A percentile compares a stretch with the other conserved stretches of the same genome.
Evolutionary conservation across 2,329 filamentous ascomycete species (phyloP).

Genomic region (Geosmithia flava): DNA sequence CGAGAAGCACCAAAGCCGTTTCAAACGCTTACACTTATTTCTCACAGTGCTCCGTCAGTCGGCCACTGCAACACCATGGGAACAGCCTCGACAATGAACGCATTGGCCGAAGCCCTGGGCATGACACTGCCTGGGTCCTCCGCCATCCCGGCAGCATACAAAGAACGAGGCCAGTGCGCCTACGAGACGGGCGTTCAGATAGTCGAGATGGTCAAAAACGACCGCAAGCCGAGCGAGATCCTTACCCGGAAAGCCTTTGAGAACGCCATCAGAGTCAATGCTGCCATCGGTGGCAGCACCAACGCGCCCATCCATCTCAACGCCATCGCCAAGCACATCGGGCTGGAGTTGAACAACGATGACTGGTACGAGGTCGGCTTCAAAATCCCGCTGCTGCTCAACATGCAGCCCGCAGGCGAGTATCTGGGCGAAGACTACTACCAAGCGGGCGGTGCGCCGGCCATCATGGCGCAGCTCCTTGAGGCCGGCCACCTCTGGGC

Average conservation of each 20-base stretch:
- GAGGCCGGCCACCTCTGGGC: constrained; percentile 30
- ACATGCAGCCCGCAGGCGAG: constrained; percentile 41
- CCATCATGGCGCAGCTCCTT: constrained; percentile 39
- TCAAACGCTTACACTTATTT: background rate
- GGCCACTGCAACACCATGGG: constrained; percentile 42
- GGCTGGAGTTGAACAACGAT: constrained; percentile 33
- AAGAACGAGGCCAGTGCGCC: constrained; percentile 31
- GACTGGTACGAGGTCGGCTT: constrained; percentile 41
- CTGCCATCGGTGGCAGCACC: constrained; percentile 42
- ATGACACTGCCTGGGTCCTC: constrained; percentile 38
- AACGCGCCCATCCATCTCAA: constrained; percentile 44
- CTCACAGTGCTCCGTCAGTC: constrained; percentile 25
- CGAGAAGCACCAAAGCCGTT: background rate
- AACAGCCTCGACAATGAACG: constrained; percentile 40
- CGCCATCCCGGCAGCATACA: constrained; percentile 36
- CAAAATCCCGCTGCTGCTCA: constrained; percentile 35
- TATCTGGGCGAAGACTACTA: constrained; percentile 40
- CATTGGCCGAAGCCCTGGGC: constrained; percentile 36
- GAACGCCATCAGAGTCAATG: constrained; percentile 41
- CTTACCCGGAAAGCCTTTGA: constrained; percentile 42
- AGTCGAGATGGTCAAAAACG: constrained; percentile 33
- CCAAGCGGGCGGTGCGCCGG: constrained; percentile 37
- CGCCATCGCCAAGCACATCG: constrained; percentile 40
- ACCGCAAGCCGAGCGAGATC: constrained; percentile 39
- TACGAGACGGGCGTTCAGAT: constrained; percentile 35